Evolutionary conservation across 768 basidiomycete genomes (phyloP).

Genomic region (Coprinopsis marcescibilis): DNA sequence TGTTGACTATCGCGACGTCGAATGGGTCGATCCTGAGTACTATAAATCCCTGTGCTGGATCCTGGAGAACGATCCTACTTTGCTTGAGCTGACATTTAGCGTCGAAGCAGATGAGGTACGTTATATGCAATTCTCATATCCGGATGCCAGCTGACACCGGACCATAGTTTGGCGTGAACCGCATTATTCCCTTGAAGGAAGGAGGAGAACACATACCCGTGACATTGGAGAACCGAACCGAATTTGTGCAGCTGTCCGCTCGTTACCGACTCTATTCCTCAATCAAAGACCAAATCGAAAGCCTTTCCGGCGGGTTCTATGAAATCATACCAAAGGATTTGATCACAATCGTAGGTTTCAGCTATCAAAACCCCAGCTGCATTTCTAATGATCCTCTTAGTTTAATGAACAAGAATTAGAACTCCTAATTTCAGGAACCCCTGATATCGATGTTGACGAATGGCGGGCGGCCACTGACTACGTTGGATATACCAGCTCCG

Average conservation of each 20-base stretch:
- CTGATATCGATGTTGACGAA: conserved; percentile 98
- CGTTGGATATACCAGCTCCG: conserved; percentile 80
- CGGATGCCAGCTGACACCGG: conserved; percentile 9
- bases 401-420: conserved; percentile 95
- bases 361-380: background rate
- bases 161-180: conserved; percentile 80
- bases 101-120: conserved; percentile 91
- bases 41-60: conserved; percentile 99
- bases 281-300: conserved; percentile 94
- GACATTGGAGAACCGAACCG: conserved; percentile 93
- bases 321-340: conserved; percentile 97
- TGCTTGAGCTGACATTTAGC: conserved; percentile 86
- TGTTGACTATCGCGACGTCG: conserved; percentile 93
- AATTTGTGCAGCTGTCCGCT: conserved; percentile 94
- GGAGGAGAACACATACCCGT: conserved; percentile 81
- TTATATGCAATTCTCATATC: conserved; percentile 12
- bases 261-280: conserved; percentile 91
- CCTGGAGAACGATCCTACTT: conserved; percentile 88
- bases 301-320: conserved; percentile 86
- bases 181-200: conserved; percentile 82
- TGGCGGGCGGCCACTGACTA: conserved; percentile 92
- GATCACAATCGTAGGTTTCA: conserved; percentile 72
- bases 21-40: conserved; percentile 98
- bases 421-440: conserved; percentile 91
- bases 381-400: conserved; percentile 29